These are phyloP conservation scores for Phaeosphaeriaceae sp. DNA, from an alignment of 2,329 filamentous ascomycete genomes.

Conservation along the genomic window DNA sequence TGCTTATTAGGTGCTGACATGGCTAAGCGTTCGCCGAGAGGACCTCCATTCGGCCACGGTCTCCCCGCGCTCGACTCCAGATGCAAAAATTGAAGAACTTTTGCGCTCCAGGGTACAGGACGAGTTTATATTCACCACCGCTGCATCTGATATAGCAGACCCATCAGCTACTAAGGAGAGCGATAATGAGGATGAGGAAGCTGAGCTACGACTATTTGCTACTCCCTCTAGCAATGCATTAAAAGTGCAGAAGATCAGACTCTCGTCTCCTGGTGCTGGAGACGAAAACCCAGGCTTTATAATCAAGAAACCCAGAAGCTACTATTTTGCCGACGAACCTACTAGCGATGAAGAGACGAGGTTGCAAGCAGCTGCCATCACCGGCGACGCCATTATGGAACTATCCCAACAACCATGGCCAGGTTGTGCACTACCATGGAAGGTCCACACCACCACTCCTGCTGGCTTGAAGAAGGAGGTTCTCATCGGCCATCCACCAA, in stretches of 20 bases:
- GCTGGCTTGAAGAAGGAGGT: conserved; percentile 39
- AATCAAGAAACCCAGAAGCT: conserved; percentile 38
- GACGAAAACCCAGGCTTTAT: conserved; percentile 34
- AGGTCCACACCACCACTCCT: conserved; percentile 38
- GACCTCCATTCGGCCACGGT: conserved; percentile 43
- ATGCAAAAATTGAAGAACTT: conserved; percentile 38
- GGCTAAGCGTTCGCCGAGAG: conserved; percentile 39
- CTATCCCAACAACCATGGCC: conserved; percentile 42
- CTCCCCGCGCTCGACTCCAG: conserved; percentile 44
- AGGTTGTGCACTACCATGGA: conserved; percentile 45
- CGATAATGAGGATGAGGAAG: conserved; percentile 41
- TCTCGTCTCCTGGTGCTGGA: conserved; percentile 37
- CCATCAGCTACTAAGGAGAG: conserved; percentile 9
- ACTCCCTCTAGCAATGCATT: conserved; percentile 27
- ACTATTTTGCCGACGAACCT: conserved; percentile 43
- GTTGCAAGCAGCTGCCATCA: conserved; percentile 35
- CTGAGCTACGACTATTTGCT: conserved; percentile 45
- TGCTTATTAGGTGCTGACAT: conserved; percentile 15
- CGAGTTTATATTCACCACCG: conserved; percentile 34
- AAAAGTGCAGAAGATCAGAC: conserved; percentile 37
- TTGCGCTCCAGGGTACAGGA: conserved; percentile 32
- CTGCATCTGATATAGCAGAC: conserved; percentile 4
- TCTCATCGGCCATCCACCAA: conserved; percentile 35
- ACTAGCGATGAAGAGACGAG: conserved; percentile 30
- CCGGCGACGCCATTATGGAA: conserved; percentile 35